phyloP scores from a whole-genome alignment of 2,329 filamentous ascomycete genomes.

The Fusarium ambrosium region DNA sequence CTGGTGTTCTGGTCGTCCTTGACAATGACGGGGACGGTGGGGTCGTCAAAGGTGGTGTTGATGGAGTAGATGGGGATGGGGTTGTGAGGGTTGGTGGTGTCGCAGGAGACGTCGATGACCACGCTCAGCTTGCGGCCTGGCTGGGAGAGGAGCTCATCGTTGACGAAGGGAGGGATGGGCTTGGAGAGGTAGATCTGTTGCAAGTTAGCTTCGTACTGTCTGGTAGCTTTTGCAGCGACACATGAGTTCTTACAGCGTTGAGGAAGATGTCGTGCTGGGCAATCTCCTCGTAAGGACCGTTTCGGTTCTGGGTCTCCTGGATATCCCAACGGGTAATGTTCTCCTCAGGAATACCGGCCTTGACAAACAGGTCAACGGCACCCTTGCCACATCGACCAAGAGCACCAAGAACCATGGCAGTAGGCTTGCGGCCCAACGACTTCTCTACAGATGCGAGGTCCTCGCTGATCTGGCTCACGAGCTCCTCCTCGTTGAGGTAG shows the following conservation, averaged over 20 bases:
- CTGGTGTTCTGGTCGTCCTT: slow-evolving; percentile 63
- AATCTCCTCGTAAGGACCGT: slow-evolving; percentile 85
- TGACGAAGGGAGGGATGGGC: slow-evolving; percentile 83
- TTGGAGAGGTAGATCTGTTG: slow-evolving; percentile 79
- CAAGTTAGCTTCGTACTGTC: too few relatives aligned
- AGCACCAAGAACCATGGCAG: slow-evolving; percentile 86
- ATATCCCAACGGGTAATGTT: slow-evolving; percentile 77
- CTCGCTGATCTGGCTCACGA: slow-evolving; percentile 59
- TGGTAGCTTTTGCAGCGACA: too few relatives aligned
- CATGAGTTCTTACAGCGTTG: slow-evolving; percentile 64
- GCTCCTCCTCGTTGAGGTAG: slow-evolving; percentile 76
- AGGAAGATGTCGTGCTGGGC: slow-evolving; percentile 81
- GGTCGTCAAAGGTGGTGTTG: slow-evolving; percentile 88
- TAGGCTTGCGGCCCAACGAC: slow-evolving; percentile 76
- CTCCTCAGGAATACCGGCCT: slow-evolving; percentile 68
- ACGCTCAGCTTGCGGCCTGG: slow-evolving; percentile 81
- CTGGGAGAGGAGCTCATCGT: slow-evolving; percentile 72
- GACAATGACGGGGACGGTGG: slow-evolving; percentile 82
- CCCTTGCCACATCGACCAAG: slow-evolving; percentile 88
- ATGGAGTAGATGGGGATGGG: slow-evolving; percentile 83
- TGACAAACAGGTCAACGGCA: slow-evolving; percentile 83
- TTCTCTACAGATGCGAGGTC: slow-evolving; percentile 77
- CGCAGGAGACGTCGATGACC: slow-evolving; percentile 83
- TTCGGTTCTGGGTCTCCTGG: slow-evolving; percentile 75
- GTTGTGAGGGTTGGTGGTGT: slow-evolving; percentile 80